Base-by-base conservation (phyloP, 805 yeast genomes). In the Lachancea cidri region DNA sequence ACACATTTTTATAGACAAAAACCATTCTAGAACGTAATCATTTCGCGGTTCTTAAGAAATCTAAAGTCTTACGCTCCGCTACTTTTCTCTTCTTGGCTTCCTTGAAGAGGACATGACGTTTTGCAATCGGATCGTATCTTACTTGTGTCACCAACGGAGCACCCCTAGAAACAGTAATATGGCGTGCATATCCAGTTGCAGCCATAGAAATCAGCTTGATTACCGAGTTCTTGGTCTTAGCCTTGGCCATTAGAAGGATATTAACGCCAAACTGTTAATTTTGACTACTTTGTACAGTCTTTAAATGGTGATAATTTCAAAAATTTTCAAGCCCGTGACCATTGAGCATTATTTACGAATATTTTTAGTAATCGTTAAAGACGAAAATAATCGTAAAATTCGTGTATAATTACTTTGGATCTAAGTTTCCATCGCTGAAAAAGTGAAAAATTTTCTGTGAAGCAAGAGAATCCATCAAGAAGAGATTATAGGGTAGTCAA, bases 191-290 rank as follows among this genome's bases (percentile, higher is more conserved):
- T 1, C 98, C 98, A 1, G 98, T 89, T 53, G 83, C 77, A 14
- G 97, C 98, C 2, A 93, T 74, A 1, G 98, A 91, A 2, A 89
- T 70, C 48, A 91, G 74, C 64, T 87, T 86, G 43, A 91, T 83
- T 58, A 89, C 80, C 3, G 95, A 83, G 52, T 80, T 80, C 57
- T 88, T 80, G 18, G 85, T 73, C 66, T 86, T 86, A 34, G 83
- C 79, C 63, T 83, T 57, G 15, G 64, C 66, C 67, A 62, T 62
- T 4, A 5, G 32, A 14, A 8, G 20, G 19, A 4, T 15, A 11
- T 11, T 8, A 17, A 22, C 9, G 15, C 33, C 5, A 17, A 29
- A 9, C n/a, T 22, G 7, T 22, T 7, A 11, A 22, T 22, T 22
- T 22, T 7, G 27, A 22, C 27, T 7, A 22, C 27, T 22, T n/a